Base-by-base conservation (phyloP, 768 basidiomycete species). In the Tylopilus felleus region DNA sequence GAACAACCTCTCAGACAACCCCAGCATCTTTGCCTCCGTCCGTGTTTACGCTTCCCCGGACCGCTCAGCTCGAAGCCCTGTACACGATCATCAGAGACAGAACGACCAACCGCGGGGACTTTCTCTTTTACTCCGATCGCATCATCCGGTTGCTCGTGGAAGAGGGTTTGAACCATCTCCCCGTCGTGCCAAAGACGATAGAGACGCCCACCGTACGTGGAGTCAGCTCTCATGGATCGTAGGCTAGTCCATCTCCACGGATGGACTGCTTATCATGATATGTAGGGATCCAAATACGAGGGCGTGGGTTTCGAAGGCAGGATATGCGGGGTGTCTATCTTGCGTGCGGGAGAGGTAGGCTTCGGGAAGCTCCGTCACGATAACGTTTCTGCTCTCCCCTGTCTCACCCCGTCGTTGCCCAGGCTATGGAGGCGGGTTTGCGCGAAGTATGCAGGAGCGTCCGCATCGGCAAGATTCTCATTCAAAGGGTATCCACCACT, bases 371-470 rank as follows among this genome's bases (percentile, higher is more conserved):
- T 19, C 27, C 14, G 12, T 14, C 23, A 14, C 9, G 8, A 14
- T 14, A 7, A 21, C 35, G 38, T 28, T 40, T 41, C 36, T n/a
- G n/a, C n/a, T n/a, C 22, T 14, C 29, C 39, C 13, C 33, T 23
- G 33, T 36, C 48, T 52, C 41, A 50, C 22, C 39, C 21, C n/a
- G 25, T 42, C 48, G 2, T 42, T 16, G 21, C 36, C n/a, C 53
- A 93, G 90, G 93, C 95, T 2, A 99, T 99, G 96, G 96, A 99
- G 73, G 92, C 91, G 13, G 97, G 96, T 36, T 76, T 99, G 57
- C 79, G 96, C 40, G 96, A 98, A 71, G 96, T 98, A 36, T 98
- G 95, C 74, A 81, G 96, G 61, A 90, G 85, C 64, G 90, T 92
- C 25, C 81, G 96, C 58, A 96, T 99, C 55, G 96, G 96, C 45